Conservation (phyloP, 257 asterid species). For the Solanum medicagineum region DNA sequence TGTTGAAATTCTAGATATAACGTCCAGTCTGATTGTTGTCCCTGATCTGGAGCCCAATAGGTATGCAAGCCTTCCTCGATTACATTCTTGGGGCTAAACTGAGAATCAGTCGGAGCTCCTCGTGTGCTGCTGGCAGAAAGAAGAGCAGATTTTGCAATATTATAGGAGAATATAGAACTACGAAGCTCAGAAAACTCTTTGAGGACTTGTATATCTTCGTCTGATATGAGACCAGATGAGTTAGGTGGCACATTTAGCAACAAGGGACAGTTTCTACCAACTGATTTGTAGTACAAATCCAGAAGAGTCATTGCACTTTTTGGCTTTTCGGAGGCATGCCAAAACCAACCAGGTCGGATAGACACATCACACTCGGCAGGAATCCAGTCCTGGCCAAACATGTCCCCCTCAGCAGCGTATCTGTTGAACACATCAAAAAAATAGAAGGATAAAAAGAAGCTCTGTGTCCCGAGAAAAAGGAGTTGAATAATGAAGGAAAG, state of each 20-base stretch:
- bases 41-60: conserved; percentile 72
- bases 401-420: conserved; percentile 65
- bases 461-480: not conserved
- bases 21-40: conserved; percentile 25
- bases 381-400: conserved; percentile 81
- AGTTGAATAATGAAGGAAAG: not conserved
- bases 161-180: conserved; percentile 45
- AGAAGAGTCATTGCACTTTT: conserved; percentile 73
- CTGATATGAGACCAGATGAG: conserved; percentile 84
- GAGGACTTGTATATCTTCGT: conserved; percentile 69
- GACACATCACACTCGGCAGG: conserved; percentile 95
- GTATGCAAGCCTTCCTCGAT: conserved; percentile 51
- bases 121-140: conserved; percentile 65
- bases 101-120: conserved; percentile 24
- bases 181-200: conserved; percentile 56
- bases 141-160: conserved; percentile 43
- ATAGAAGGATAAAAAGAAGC: not conserved
- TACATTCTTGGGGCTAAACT: conserved; percentile 34
- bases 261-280: conserved; percentile 78
- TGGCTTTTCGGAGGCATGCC: conserved; percentile 83
- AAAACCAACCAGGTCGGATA: conserved; percentile 90
- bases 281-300: conserved; percentile 80
- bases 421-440: conserved; percentile 20
- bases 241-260: conserved; percentile 90
- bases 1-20: conserved; percentile 34